These are phyloP conservation scores for Kwoniella europaea DNA, from an alignment of 768 basidiomycete genomes.

Conservation along the genomic window DNA sequence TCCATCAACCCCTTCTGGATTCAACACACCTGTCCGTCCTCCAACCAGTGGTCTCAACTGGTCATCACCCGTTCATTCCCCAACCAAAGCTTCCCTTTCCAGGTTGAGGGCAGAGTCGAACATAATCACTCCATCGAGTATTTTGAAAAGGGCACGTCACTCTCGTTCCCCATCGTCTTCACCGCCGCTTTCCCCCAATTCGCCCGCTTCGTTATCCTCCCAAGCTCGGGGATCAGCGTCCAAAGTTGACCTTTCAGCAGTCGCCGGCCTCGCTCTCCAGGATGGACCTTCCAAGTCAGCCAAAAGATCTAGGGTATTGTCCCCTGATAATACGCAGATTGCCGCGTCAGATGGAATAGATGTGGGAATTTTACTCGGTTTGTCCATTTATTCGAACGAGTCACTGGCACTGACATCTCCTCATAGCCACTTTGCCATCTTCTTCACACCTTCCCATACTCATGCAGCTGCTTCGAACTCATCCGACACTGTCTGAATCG, in stretches of 20 bases:
- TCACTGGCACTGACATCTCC: not conserved
- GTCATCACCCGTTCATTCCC: constrained; percentile 11
- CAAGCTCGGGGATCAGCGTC: not conserved
- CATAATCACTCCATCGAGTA: not conserved
- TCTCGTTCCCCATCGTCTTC: constrained; percentile 39
- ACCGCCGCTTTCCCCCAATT: constrained; percentile 28
- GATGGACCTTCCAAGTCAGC: constrained; percentile 20
- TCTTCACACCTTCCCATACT: constrained; percentile 47
- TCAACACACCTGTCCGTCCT: constrained; percentile 2
- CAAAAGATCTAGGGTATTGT: constrained; percentile 11
- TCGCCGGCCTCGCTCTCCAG: constrained; percentile 33
- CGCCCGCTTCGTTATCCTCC: constrained; percentile 20
- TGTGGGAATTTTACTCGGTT: constrained; percentile 48
- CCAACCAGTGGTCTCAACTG: not conserved
- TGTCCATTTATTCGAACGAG: constrained; percentile 5
- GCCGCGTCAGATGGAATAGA: constrained; percentile 33
- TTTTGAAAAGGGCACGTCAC: constrained; percentile 37
- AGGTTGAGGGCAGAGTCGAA: constrained; percentile 1
- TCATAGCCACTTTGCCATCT: constrained; percentile 43
- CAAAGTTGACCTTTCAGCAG: constrained; percentile 32
- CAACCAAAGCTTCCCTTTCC: constrained; percentile 20
- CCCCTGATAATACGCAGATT: not conserved
- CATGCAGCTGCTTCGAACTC: constrained; percentile 28
- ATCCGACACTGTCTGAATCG: constrained; percentile 31
- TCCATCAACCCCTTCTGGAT: constrained; percentile 18